Evolutionary conservation across 768 basidiomycete species (phyloP), one percentile per base, ranked within the genome.

Genomic region (Goffeauzyma gilvescens): DNA sequence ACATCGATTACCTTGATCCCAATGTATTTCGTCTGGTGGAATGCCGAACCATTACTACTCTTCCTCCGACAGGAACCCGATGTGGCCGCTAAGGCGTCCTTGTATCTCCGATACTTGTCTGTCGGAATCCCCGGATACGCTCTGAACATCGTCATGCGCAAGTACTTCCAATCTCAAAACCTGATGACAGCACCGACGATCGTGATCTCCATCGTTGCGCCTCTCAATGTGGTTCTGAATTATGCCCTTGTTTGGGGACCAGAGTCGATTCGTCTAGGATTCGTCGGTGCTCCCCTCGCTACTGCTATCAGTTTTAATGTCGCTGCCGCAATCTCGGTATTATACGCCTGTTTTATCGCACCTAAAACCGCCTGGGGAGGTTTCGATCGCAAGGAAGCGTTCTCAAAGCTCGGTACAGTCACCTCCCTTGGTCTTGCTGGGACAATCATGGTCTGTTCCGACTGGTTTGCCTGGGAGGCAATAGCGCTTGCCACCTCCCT

Each of bases 401-500:
- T 95, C 31, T 68, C 78, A 5, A 74, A 72, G 32, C 69, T 96
- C 0, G 84, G 89, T 0, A 64, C 60, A 14, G 55, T 56, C 32
- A 51, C 55, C 13, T 56, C 57, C 6, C 42, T 65, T 14, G 62
- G 59, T 27, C 53, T 89, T 3, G 81, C 81, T 8, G 87, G 90
- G 0, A 84, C 61, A 1, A 59, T 63, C 48, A 58, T 59, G 58
- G 57, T 63, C 3, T 83, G 82, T 1, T 76, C 75, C 3, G 90
- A 93, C 63, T 96, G 89, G 90, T 95, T 89, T 86, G 78, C 80
- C 28, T 90, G 90, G 90, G 87, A 93, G 64, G 71, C 85, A 5
- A 64, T 81, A 24, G 78, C 76, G 18, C 52, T 53, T 37, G 41
- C 60, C 13, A 56, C 56, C 2, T 57, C 53, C 21, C 35, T 81